A percentile compares a stretch with the other conserved stretches of the same genome.
These are phyloP conservation scores for Agarophyton chilense DNA, from an alignment of 23 red algal genomes.

Conservation along the genomic window DNA sequence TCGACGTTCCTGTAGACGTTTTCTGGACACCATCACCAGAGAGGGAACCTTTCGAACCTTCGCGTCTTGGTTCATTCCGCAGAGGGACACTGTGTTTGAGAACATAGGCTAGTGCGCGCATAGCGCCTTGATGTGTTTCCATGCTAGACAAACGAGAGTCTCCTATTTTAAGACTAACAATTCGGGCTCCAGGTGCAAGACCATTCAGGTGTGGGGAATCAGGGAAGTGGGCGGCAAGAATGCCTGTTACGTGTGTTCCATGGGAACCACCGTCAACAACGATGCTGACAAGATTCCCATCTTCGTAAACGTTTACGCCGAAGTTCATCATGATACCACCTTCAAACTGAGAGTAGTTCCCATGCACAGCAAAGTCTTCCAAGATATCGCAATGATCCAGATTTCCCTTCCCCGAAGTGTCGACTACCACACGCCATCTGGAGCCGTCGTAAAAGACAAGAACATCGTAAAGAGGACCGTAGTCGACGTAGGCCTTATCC, in stretches of 20 bases:
- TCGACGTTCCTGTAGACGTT: neutral
- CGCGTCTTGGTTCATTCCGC: neutral
- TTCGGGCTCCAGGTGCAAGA: constrained; percentile 72
- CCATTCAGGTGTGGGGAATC: constrained; percentile 60
- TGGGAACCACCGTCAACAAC: constrained; percentile 76
- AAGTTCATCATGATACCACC: constrained; percentile 71
- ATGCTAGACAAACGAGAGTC: constrained; percentile 70
- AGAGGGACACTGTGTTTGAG: constrained; percentile 44
- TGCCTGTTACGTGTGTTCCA: constrained; percentile 86
- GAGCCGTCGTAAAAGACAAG: constrained; percentile 69
- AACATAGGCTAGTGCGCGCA: constrained; percentile 65
- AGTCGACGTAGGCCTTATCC: constrained; percentile 48
- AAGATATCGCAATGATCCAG: constrained; percentile 46
- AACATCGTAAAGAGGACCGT: constrained; percentile 61
- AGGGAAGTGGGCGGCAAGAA: constrained; percentile 58
- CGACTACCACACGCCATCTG: constrained; percentile 63
- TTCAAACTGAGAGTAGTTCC: constrained; percentile 49
- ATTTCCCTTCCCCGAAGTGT: constrained; percentile 48
- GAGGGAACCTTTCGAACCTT: neutral
- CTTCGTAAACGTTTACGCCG: constrained; percentile 70
- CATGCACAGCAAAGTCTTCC: constrained; percentile 58
- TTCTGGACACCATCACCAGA: neutral
- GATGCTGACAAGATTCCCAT: constrained; percentile 62
- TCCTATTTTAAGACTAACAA: constrained; percentile 81
- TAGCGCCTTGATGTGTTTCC: constrained; percentile 83